Evolutionary conservation across 1,284 basidiomycete species (phyloP).

Genomic region (Sphaerobolus stellatus): DNA sequence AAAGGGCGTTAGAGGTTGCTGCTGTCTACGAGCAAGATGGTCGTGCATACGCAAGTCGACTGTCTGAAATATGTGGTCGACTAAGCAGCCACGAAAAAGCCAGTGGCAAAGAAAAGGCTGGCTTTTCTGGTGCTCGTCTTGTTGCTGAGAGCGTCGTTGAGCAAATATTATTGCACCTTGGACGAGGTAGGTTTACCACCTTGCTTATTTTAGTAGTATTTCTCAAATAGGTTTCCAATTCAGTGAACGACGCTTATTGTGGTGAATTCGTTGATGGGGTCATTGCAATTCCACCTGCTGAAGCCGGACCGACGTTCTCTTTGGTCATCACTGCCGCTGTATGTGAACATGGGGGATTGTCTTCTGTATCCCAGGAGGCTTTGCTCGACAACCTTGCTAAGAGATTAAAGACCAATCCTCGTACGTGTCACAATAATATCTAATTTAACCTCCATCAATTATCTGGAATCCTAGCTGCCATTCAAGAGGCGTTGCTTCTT

Average conservation of each 20-base stretch:
- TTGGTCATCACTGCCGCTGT: constrained; percentile 63
- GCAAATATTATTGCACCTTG: constrained; percentile 47
- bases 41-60: constrained; percentile 54
- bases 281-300: constrained; percentile 4
- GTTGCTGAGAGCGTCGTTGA: constrained; percentile 59
- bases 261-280: constrained; percentile 6
- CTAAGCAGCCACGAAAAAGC: neutral
- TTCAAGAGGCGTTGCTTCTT: constrained; percentile 68
- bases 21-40: constrained; percentile 51
- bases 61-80: constrained; percentile 46
- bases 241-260: neutral
- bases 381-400: constrained; percentile 52
- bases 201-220: constrained; percentile 6
- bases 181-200: constrained; percentile 41
- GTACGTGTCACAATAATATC: constrained; percentile 41
- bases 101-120: constrained; percentile 37
- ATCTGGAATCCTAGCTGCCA: constrained; percentile 44
- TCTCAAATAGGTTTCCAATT: neutral
- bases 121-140: constrained; percentile 28
- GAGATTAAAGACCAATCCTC: constrained; percentile 43
- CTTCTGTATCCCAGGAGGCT: constrained; percentile 50
- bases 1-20: constrained; percentile 56
- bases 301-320: constrained; percentile 56
- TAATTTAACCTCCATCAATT: neutral
- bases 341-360: constrained; percentile 54